These are phyloP conservation scores for Wickerhamomyces rabaulensis DNA, from an alignment of 805 yeast species.

Conservation along the genomic window DNA sequence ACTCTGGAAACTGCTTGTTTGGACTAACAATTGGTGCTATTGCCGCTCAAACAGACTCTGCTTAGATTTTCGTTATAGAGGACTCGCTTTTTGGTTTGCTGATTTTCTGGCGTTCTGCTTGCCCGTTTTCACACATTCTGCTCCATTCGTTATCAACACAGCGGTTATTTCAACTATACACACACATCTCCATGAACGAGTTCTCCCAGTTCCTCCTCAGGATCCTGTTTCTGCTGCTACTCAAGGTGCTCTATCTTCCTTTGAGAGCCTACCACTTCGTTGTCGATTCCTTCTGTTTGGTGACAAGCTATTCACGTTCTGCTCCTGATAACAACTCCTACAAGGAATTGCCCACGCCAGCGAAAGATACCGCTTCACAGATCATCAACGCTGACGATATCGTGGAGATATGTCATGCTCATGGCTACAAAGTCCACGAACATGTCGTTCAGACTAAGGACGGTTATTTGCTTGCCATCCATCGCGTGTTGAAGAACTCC, in stretches of 20 bases:
- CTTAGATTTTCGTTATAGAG: too few relatives aligned
- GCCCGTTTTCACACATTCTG: too few relatives aligned
- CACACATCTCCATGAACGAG: not conserved
- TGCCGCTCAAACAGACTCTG: too few relatives aligned
- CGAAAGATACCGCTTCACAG: not conserved
- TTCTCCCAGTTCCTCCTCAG: not conserved
- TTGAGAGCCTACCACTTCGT: not conserved
- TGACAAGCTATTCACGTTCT: not conserved
- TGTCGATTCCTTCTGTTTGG: not conserved
- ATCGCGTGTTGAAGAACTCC: slow-evolving; percentile 34
- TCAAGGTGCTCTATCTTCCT: not conserved
- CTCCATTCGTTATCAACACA: too few relatives aligned
- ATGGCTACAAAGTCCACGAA: slow-evolving; percentile 69
- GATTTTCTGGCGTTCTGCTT: too few relatives aligned
- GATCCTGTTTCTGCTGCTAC: not conserved
- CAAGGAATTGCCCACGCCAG: not conserved
- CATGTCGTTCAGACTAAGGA: slow-evolving; percentile 76
- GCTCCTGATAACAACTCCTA: not conserved
- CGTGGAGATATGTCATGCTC: slow-evolving; percentile 2
- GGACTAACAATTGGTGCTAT: too few relatives aligned
- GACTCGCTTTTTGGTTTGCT: too few relatives aligned
- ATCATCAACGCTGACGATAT: slow-evolving; percentile 4
- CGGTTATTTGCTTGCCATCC: slow-evolving; percentile 70
- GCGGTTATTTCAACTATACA: too few relatives aligned
- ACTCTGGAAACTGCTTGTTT: too few relatives aligned